phyloP scores from a whole-genome alignment of 208 protist genomes.

The Trypanosoma lewisi region DNA sequence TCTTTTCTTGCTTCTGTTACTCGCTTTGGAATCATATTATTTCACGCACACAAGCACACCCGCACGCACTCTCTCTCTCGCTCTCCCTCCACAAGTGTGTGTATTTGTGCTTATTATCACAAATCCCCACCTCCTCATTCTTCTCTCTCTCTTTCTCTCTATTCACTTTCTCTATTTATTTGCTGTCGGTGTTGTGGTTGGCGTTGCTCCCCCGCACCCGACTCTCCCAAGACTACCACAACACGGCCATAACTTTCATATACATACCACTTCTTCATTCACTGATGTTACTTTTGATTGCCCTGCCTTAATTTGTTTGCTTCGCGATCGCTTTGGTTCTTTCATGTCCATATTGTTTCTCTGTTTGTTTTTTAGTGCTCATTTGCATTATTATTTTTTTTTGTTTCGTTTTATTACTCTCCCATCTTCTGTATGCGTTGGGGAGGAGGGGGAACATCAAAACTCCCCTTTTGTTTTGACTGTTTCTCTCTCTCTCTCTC shows the following conservation, averaged over 20 bases:
- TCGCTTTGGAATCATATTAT: background rate
- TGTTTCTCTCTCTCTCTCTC: no score
- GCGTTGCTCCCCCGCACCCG: background rate
- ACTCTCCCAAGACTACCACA: background rate
- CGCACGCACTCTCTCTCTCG: no score
- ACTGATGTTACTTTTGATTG: background rate
- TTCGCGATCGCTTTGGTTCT: no score
- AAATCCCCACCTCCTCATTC: background rate
- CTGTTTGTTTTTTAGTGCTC: no score
- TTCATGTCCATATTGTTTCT: no score
- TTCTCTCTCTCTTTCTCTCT: slow-evolving; percentile 7
- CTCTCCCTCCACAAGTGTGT: no score
- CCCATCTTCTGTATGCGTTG: no score
- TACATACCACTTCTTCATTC: background rate
- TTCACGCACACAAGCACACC: background rate
- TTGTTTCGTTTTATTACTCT: no score
- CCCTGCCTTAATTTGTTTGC: no score
- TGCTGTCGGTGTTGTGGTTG: slow-evolving; percentile 10
- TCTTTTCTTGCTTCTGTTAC: background rate
- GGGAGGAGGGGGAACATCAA: no score
- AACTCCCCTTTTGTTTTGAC: no score
- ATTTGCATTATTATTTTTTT: no score
- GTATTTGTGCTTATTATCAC: background rate
- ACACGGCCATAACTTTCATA: slow-evolving; percentile 1
- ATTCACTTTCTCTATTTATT: slow-evolving; percentile 3